Evolutionary conservation across 2,329 filamentous ascomycete species (phyloP).

Genomic region (Diaporthe velutina): DNA sequence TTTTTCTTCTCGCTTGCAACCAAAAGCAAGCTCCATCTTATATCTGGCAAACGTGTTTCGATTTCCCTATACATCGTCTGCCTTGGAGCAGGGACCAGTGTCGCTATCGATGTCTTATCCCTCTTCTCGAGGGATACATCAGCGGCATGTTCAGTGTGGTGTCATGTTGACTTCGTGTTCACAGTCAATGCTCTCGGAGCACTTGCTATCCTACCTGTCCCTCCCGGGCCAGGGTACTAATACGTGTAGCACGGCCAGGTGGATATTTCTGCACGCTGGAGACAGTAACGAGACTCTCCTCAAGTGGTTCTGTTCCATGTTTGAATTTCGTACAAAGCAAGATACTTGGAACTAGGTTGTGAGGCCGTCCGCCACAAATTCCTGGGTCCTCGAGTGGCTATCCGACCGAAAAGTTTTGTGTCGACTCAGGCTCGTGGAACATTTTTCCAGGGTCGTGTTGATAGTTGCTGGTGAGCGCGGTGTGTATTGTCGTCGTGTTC

Average conservation of each 20-base stretch:
- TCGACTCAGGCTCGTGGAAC: too few species aligned
- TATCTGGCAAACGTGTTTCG: not conserved
- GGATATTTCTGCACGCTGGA: conserved; percentile 69
- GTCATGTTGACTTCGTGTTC: too few species aligned
- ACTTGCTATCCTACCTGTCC: conserved; percentile 72
- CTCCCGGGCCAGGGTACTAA: conserved; percentile 66
- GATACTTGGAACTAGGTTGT: conserved; percentile 72
- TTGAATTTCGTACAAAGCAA: conserved; percentile 60
- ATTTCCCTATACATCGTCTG: not conserved
- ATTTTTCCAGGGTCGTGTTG: conserved; percentile 43
- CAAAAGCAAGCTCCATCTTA: conserved; percentile 70
- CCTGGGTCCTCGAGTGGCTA: conserved; percentile 74
- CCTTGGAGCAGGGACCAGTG: not conserved
- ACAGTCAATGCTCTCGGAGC: conserved; percentile 80
- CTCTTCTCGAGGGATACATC: conserved; percentile 79
- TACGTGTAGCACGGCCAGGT: conserved; percentile 74
- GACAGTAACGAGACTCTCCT: conserved; percentile 57
- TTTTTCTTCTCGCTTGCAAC: conserved; percentile 55
- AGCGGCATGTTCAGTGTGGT: conserved; percentile 65
- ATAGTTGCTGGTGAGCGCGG: conserved; percentile 61
- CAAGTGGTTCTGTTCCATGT: too few species aligned
- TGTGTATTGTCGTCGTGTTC: not conserved
- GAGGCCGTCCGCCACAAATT: conserved; percentile 76
- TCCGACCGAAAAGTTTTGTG: conserved; percentile 63
- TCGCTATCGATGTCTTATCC: conserved; percentile 72